Evolutionary conservation across 805 yeast species (phyloP).

Genomic region (Candida easanensis): DNA sequence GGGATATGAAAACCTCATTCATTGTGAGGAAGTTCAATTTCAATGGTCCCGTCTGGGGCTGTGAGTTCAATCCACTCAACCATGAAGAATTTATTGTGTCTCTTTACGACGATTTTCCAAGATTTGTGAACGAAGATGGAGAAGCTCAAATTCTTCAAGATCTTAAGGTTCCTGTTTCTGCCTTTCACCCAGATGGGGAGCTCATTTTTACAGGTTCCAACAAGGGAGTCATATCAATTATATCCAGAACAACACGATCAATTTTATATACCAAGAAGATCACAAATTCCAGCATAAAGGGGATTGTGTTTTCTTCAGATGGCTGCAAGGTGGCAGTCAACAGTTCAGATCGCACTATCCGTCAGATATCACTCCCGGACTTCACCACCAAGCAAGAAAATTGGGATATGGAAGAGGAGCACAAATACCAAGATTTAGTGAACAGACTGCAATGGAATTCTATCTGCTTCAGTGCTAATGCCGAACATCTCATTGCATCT

Average conservation of each 20-base stretch:
- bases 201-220: constrained; percentile 73
- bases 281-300: constrained; percentile 71
- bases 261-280: constrained; percentile 51
- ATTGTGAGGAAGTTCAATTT: constrained; percentile 47
- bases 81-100: constrained; percentile 56
- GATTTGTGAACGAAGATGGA: constrained; percentile 41
- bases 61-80: constrained; percentile 50
- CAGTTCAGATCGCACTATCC: constrained; percentile 71
- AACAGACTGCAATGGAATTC: constrained; percentile 88
- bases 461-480: constrained; percentile 66
- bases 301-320: constrained; percentile 54
- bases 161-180: constrained; percentile 27
- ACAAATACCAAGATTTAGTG: constrained; percentile 86
- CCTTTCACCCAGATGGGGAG: constrained; percentile 51
- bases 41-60: constrained; percentile 74
- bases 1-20: constrained; percentile 60
- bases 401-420: constrained; percentile 64
- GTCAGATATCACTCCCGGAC: constrained; percentile 54
- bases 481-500: constrained; percentile 85
- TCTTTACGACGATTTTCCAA: constrained; percentile 59
- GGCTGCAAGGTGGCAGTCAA: constrained; percentile 67
- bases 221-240: constrained; percentile 70
- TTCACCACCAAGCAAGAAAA: constrained; percentile 23
- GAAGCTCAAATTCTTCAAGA: constrained; percentile 23
- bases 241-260: constrained; percentile 26